Evolutionary conservation across 2,329 filamentous ascomycete species (phyloP), one percentile per base, ranked within the genome.

Genomic region (Diaporthe vaccinii): DNA sequence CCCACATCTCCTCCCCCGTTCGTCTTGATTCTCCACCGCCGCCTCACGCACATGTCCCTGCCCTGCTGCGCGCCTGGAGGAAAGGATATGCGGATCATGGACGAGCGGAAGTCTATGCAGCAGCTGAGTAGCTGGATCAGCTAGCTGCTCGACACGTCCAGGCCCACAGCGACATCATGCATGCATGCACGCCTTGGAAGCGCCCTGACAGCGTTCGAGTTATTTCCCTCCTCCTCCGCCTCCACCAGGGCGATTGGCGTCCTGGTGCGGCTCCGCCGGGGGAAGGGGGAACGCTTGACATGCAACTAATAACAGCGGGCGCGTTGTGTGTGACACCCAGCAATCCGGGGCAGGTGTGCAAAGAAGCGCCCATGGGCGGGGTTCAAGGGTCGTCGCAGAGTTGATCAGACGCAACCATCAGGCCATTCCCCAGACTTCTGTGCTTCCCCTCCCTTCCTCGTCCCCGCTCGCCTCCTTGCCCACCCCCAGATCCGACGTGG

Each of bases 251-350:
- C 57, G 17, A 34, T 46, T 39, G 39, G n/a, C 51, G 58, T 25
- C 49, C 49, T 36, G 20, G 74, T 72, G 74, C 74, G 74, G 74
- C 59, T 75, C 74, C 74, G 74, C 74, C 73, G 68, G 74, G 31
- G 58, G 28, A 59, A 75, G 58, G 68, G 68, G 46, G 61, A n/a
- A 14, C 46, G 65, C 28, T 68, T 53, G 46, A 39, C 36, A 20
- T 36, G 22, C 20, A 67, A 55, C 53, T 15, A 53, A 17, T 7
- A 25, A 51, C 15, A n/a, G 17, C 49, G 15, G 15, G 14, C 6
- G 53, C 51, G 15, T 53, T 10, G 2, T 55, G 14, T 34, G 6
- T n/a, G 28, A 12, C 25, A 49, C 28, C 61, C 61, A 67, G 31
- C 62, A 20, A 34, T 51, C 62, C 31, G 44, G 62, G 62, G 17